These are phyloP conservation scores for Solanum verrucosum DNA, from an alignment of 257 asterid genomes.

Conservation along the genomic window DNA sequence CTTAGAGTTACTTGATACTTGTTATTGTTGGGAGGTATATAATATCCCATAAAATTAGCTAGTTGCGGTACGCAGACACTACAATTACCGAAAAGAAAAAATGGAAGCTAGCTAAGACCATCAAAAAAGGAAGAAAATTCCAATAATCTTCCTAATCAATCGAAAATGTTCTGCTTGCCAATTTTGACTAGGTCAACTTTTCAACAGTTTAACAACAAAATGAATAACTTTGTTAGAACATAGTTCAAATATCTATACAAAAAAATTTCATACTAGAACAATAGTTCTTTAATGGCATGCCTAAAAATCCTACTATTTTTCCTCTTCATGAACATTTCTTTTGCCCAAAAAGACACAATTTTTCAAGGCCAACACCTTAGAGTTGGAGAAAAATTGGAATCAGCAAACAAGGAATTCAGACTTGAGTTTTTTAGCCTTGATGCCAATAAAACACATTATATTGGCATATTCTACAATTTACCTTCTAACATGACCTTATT, in stretches of 20 bases:
- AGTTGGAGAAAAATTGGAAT: constrained; percentile 1
- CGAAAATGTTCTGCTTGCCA: neutral
- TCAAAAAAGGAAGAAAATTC: neutral
- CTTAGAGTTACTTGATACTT: rapidly evolving
- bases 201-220: neutral
- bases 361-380: neutral
- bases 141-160: neutral
- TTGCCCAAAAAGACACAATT: neutral
- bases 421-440: constrained; percentile 12
- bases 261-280: neutral
- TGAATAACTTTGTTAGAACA: neutral
- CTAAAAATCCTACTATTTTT: neutral
- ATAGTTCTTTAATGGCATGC: neutral
- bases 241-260: neutral
- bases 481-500: neutral
- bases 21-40: neutral
- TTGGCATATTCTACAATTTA: constrained; percentile 17
- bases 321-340: neutral
- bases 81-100: neutral
- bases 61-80: neutral
- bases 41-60: neutral
- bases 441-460: neutral
- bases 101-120: neutral
- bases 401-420: constrained; percentile 14
- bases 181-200: neutral